Base-by-base conservation (phyloP, 352 stramenopile genomes). In the Plasmopara viticola region DNA sequence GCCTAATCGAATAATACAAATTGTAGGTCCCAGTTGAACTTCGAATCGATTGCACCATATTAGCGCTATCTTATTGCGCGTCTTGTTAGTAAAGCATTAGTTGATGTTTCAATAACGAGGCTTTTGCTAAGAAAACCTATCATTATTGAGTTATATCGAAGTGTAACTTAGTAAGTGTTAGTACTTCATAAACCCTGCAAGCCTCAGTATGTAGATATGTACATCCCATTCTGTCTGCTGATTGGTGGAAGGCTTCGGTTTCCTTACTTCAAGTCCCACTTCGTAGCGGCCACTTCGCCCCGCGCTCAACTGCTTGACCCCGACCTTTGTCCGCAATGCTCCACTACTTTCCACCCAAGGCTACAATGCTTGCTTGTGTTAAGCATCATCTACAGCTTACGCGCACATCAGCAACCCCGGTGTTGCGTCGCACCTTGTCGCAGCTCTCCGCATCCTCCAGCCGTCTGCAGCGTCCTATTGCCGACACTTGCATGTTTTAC, bases 191-290 rank as follows among this genome's bases (percentile, higher is more conserved):
- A 25, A n/a, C n/a, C n/a, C n/a, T n/a, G 20, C 20, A 25, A 25
- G 20, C 20, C 20, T 25, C 3, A 25, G 20, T 25, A 25, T 25
- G 20, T 25, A 3, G 20, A 25, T 25, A 25, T 25, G 20, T 25
- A 25, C 20, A 25, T 38, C 28, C 2, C 15, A 12, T 33, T 33
- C 41, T 20, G 1, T 2, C 6, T 31, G 48, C 9, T 56, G 40
- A 62, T 51, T 51, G 54, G 41, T 31, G 44, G 48, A 62, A 62
- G 57, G 46, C 38, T 63, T 63, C 48, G 41, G 49, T 58, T 63
- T 63, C 50, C 14, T 34, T 39, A 43, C 42, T 62, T 62, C 48
- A 61, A 61, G 47, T 45, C 51, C 25, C 46, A 62, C 53, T 48
- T 48, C 44, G 43, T 53, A 58, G 56, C 58, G 56, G 48, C 20